Evolutionary conservation across 495 filamentous ascomycete genomes (phyloP).

Genomic region (Hypoxylon intermedium): DNA sequence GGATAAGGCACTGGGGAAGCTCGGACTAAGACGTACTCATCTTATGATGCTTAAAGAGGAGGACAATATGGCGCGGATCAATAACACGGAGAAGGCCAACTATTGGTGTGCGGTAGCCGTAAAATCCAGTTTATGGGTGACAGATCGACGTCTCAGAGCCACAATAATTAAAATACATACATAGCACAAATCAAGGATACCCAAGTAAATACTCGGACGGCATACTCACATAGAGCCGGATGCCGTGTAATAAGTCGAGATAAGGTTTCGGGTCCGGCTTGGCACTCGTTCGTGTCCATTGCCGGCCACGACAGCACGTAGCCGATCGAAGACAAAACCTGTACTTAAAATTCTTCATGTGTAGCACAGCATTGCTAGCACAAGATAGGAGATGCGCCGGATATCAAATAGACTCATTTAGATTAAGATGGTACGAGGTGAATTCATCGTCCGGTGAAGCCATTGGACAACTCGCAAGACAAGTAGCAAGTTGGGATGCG

Average conservation of each 20-base stretch:
- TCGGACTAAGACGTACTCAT: too few relatives aligned
- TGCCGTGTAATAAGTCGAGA: slow-evolving; percentile 6
- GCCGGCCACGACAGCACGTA: neutral
- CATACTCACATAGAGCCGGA: neutral
- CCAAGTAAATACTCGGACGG: too few relatives aligned
- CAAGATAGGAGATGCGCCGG: neutral
- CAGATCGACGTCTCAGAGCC: neutral
- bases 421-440: neutral
- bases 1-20: neutral
- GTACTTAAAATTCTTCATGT: too few relatives aligned
- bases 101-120: neutral
- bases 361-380: neutral
- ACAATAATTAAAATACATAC: too few relatives aligned
- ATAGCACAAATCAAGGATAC: too few relatives aligned
- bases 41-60: too few relatives aligned
- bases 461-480: neutral
- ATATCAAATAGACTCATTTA: neutral
- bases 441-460: neutral
- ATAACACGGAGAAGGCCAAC: neutral
- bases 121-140: neutral
- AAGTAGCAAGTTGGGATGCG: neutral
- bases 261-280: slow-evolving; percentile 18
- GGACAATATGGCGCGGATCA: neutral
- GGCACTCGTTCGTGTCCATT: neutral
- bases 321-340: too few relatives aligned